phyloP scores from a whole-genome alignment of 1,139 yeast species.

The Torulaspora globosa region DNA sequence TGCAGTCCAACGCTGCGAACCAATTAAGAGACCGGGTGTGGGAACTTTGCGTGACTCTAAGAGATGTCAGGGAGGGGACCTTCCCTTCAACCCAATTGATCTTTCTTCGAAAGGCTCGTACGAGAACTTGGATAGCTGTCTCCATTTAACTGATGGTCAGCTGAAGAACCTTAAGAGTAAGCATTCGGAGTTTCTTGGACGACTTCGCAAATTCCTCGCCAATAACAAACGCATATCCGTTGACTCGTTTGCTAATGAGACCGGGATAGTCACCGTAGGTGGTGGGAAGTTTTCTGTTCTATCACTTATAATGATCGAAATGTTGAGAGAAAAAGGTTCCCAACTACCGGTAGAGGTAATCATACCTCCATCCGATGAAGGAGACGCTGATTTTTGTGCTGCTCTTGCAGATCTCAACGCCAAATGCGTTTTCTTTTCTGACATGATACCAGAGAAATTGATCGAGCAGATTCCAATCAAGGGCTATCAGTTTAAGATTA shows the following conservation, averaged over 20 bases:
- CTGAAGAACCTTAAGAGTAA: constrained; percentile 45
- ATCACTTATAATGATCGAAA: constrained; percentile 50
- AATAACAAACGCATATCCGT: constrained; percentile 9
- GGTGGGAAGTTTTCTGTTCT: constrained; percentile 59
- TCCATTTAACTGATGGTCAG: constrained; percentile 45
- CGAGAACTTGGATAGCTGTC: constrained; percentile 23
- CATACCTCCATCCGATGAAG: constrained; percentile 49
- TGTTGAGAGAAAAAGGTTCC: constrained; percentile 52
- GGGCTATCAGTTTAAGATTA: constrained; percentile 60
- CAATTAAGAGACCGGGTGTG: constrained; percentile 7
- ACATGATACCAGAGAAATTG: constrained; percentile 33
- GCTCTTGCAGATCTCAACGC: constrained; percentile 51
- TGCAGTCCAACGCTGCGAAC: constrained; percentile 10
- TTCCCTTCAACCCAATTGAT: constrained; percentile 10
- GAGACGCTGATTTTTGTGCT: constrained; percentile 50
- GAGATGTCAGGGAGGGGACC: constrained; percentile 15
- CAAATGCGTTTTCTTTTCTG: constrained; percentile 48
- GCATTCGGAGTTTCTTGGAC: constrained; percentile 50
- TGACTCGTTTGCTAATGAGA: constrained; percentile 38
- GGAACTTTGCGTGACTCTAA: constrained; percentile 4
- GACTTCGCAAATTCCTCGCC: constrained; percentile 29
- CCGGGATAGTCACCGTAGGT: constrained; percentile 60
- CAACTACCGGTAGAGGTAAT: constrained; percentile 57
- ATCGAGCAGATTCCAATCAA: constrained; percentile 40
- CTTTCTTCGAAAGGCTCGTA: constrained; percentile 15